Evolutionary conservation across 768 basidiomycete genomes (phyloP).

Genomic region (Arthromyces matolae): DNA sequence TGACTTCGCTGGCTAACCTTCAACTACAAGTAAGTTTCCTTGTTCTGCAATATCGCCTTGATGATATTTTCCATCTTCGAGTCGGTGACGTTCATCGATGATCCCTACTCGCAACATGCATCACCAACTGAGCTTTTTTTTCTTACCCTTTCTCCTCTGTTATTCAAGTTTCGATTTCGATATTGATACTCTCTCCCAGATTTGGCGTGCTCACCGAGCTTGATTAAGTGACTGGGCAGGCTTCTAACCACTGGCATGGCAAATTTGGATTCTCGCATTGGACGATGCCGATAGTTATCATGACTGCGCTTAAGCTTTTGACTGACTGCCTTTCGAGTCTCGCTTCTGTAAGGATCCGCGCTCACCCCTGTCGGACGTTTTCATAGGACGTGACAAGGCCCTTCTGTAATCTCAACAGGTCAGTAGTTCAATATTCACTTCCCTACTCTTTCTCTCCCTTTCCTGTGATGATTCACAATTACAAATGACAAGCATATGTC

Average conservation of each 20-base stretch:
- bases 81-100: conserved; percentile 67
- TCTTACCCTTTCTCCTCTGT: conserved; percentile 11
- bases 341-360: too few relatives aligned
- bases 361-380: too few relatives aligned
- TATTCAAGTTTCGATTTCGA: conserved; percentile 7
- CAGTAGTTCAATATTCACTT: conserved; percentile 4
- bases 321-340: too few relatives aligned
- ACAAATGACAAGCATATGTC: conserved; percentile 74
- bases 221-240: too few relatives aligned
- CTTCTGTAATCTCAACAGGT: not conserved
- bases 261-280: too few relatives aligned
- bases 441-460: conserved; percentile 2
- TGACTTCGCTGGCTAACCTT: too few relatives aligned
- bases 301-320: too few relatives aligned
- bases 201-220: not conserved
- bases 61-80: conserved; percentile 73
- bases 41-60: conserved; percentile 30
- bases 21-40: conserved; percentile 29
- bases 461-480: conserved; percentile 46
- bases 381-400: not conserved
- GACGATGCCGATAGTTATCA: too few relatives aligned
- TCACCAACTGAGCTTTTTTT: conserved; percentile 50
- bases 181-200: not conserved
- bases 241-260: too few relatives aligned
- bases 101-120: conserved; percentile 80